A percentile compares a stretch with the other conserved stretches of the same genome.
Conservation (phyloP, 2,329 filamentous ascomycete genomes). For the Epichloe glyceriae region DNA sequence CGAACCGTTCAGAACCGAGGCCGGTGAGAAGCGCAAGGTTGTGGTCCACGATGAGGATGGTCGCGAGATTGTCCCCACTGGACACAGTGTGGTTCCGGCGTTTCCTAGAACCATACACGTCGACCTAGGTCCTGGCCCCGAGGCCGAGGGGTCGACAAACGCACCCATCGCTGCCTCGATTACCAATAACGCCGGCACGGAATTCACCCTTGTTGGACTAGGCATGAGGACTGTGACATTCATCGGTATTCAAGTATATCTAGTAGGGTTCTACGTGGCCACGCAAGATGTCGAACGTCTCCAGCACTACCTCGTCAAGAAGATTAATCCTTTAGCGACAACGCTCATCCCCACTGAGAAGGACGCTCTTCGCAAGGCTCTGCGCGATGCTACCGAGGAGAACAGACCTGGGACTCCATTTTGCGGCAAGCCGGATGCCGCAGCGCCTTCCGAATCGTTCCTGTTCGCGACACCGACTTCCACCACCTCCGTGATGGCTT, state of each 20-base stretch:
- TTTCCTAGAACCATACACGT: slow-evolving; percentile 65
- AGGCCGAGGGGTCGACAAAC: slow-evolving; percentile 1
- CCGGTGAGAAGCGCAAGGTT: slow-evolving; percentile 39
- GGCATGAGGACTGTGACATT: slow-evolving; percentile 87
- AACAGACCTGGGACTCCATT: slow-evolving; percentile 61
- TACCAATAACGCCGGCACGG: slow-evolving; percentile 33
- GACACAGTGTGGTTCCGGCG: slow-evolving; percentile 63
- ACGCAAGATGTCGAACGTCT: slow-evolving; percentile 70
- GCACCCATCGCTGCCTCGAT: slow-evolving; percentile 26
- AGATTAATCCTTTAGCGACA: slow-evolving; percentile 65
- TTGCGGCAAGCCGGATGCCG: slow-evolving; percentile 55
- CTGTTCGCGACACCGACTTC: slow-evolving; percentile 90
- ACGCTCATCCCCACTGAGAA: slow-evolving; percentile 76
- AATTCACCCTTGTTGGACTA: slow-evolving; percentile 81
- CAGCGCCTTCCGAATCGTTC: slow-evolving; percentile 70
- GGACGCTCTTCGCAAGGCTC: slow-evolving; percentile 50
- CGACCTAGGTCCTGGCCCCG: slow-evolving; percentile 25
- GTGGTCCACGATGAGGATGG: slow-evolving; percentile 56
- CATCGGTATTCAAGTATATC: slow-evolving; percentile 81
- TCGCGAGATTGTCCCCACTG: slow-evolving; percentile 65
- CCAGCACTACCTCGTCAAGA: slow-evolving; percentile 63
- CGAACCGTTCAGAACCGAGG: slow-evolving; percentile 34
- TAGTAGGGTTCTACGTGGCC: slow-evolving; percentile 84
- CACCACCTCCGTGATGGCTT: slow-evolving; percentile 84
- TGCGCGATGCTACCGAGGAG: slow-evolving; percentile 57